Evolutionary conservation across 2,329 filamentous ascomycete species (phyloP), one percentile per base, ranked within the genome.

Genomic region (Zalaria obscura): DNA sequence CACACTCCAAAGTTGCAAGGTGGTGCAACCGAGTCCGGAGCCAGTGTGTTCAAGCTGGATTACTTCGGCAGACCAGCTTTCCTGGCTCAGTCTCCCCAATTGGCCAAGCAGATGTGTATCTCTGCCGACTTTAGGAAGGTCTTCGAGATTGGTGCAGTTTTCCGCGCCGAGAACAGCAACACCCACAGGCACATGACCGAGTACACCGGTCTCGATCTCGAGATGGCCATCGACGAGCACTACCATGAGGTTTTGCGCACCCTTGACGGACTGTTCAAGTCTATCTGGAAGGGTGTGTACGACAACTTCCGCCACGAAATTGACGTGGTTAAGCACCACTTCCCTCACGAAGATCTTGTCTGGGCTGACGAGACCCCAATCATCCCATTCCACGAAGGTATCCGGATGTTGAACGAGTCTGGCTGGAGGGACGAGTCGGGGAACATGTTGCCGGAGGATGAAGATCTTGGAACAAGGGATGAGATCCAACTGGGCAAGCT

Each of bases 111-210:
- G 61, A 89, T 93, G 83, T 76, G 78, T 40, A 86, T 95, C 34
- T 84, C 86, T 4, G 80, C 87, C 27, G 88, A 95, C 57, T 91
- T 94, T 56, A 80, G 81, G 43, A 78, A 80, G 39, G 88, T 95
- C 5, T 95, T 89, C 54, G 88, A 95, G 58, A 80, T 91, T 48
- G 85, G 85, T 10, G 79, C 84, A 2, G 87, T 95, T 5, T 95
- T 95, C 70, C 78, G 88, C 50, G 88, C 88, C 1, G 88, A 95
- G 59, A 93, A 95, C 66, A 93, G 84, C 56, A 95, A 95, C 61
- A 95, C 88, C 0, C 88, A 94, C 55, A 79, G 88, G 32, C 88
- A 95, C 59, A 69, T 95, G 69, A 94, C 88, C 0, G 88, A 95
- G 59, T 95, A 93, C 58, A 95, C 87, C 4, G 88, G 88, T 42